Evolutionary conservation across 1,139 yeast species (phyloP), one percentile per base, ranked within the genome.

Genomic region (Pichia terricola): DNA sequence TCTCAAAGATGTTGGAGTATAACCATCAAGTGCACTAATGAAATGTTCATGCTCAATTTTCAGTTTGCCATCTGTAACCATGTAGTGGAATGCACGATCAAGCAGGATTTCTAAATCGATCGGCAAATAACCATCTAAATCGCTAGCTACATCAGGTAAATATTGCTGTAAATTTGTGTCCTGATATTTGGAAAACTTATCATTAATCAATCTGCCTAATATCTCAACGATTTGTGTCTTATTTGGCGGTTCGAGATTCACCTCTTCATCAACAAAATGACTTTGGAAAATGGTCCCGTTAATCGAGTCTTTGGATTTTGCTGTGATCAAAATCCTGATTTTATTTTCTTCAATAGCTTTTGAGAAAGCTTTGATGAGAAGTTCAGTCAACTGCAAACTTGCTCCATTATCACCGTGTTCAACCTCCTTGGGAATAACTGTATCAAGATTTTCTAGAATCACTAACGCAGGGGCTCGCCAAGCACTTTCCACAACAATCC

Each of bases 111-210:
- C 77, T 48, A 91, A 61, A 59, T 91, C 98, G 35, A 80, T 77
- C 0, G 96, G 94, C 36, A 86, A 75, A 60, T 81, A 91, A 0
- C 97, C 97, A 56, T 91, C 97, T 0, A 95, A 84, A 45, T 81
- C 91, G 28, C 75, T 62, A 35, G 88, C 81, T 52, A 88, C 69
- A 55, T 86, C 94, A 62, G 81, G 71, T 22, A 62, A 38, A 11
- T 80, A 57, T 6, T 39, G 34, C 5, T 5, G 6, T 9, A 39
- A 5, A 54, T 82, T 89, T 48, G 77, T 70, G 4, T 67, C 63
- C 2, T 33, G 6, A 28, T 42, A 43, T 9, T 41, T 27, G 3
- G 46, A 31, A 39, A 41, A 48, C 16, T 43, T 43, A 37, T 53
- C 47, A 0, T 53, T 45, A 6, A 82, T 54, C 40, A 79, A 78